A percentile compares a stretch with the other conserved stretches of the same genome.
Evolutionary conservation across 208 protist species (phyloP).

Genomic region (Naegleria gruberi): DNA sequence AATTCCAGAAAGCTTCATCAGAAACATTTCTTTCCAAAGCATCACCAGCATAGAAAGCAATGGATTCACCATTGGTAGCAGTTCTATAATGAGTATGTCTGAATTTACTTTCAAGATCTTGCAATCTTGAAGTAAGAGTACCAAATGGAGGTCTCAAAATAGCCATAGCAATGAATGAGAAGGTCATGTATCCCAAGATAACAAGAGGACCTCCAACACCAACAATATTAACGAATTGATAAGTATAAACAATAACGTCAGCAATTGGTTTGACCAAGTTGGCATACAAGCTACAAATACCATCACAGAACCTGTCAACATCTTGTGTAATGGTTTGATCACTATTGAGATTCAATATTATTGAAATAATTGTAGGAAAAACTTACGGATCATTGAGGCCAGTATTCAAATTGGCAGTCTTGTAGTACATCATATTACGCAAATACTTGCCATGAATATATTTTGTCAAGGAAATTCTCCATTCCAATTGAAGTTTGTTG

Average conservation of each 20-base stretch:
- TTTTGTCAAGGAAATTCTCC: constrained; percentile 23
- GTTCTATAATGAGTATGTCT: constrained; percentile 31
- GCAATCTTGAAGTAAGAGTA: constrained; percentile 11
- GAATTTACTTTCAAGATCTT: constrained; percentile 31
- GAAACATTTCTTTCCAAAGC: not conserved
- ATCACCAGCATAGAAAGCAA: constrained; percentile 39
- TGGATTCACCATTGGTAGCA: constrained; percentile 30
- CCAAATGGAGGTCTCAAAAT: constrained; percentile 30
- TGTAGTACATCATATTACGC: constrained; percentile 33
- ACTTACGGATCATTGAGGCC: constrained; percentile 27
- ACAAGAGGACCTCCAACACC: constrained; percentile 6
- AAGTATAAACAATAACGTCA: constrained; percentile 38
- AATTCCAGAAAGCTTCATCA: constrained; percentile 23
- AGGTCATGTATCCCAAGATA: not conserved
- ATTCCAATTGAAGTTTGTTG: not conserved
- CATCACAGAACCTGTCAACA: constrained; percentile 32
- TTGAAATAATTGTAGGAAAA: not conserved
- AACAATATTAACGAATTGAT: constrained; percentile 23
- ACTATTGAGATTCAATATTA: constrained; percentile 14
- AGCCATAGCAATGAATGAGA: not conserved
- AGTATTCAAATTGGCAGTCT: constrained; percentile 29
- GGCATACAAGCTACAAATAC: constrained; percentile 33
- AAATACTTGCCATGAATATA: constrained; percentile 34
- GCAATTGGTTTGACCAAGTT: constrained; percentile 37
- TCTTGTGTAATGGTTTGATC: constrained; percentile 39